phyloP scores from a whole-genome alignment of 305 asterid species.

The Fraxinus ornus region DNA sequence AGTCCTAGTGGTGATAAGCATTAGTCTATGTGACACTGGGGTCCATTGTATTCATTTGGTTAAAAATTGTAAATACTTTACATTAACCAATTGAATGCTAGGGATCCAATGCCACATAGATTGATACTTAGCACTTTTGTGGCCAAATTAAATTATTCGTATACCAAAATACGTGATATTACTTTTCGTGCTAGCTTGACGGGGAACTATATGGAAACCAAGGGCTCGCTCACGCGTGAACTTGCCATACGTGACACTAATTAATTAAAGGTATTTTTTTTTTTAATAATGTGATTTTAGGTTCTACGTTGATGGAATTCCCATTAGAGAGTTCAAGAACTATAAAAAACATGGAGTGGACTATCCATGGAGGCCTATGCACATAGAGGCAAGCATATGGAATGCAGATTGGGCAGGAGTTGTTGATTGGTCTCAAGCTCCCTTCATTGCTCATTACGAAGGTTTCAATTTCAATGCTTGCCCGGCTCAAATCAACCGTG shows the following conservation, averaged over 20 bases:
- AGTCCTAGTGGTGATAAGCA: background rate
- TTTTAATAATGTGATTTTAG: background rate
- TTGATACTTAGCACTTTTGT: background rate
- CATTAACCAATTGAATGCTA: background rate
- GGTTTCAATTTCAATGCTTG: background rate
- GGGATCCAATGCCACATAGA: background rate
- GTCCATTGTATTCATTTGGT: background rate
- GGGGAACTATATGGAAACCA: background rate
- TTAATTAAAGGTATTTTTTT: background rate
- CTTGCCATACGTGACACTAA: background rate
- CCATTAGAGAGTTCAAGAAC: slow-evolving; percentile 18
- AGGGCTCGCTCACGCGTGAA: background rate
- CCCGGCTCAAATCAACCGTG: background rate
- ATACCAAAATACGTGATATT: background rate
- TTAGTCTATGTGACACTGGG: background rate
- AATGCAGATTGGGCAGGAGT: slow-evolving; percentile 37
- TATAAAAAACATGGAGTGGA: background rate
- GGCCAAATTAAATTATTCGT: background rate
- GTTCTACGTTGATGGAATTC: slow-evolving; percentile 39
- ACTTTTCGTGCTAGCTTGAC: background rate
- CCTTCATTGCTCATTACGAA: slow-evolving; percentile 25
- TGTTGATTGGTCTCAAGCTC: slow-evolving; percentile 40
- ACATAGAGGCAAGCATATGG: slow-evolving; percentile 45
- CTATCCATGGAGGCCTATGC: slow-evolving; percentile 34
- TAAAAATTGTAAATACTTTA: background rate